phyloP scores from a whole-genome alignment of 2,329 filamentous ascomycete species.

The Scytalidium sp. region DNA sequence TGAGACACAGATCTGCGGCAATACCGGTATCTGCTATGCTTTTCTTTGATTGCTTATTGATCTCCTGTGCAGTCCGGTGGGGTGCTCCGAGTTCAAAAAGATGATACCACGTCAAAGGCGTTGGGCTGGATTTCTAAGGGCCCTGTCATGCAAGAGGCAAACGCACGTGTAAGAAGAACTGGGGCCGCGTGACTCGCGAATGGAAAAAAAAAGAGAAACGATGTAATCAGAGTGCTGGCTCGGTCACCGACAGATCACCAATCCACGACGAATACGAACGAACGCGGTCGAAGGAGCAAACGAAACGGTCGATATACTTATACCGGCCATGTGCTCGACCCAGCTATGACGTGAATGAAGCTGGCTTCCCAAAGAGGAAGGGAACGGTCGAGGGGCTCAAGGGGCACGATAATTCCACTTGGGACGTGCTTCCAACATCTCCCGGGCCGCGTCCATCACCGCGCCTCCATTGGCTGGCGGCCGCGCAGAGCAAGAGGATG shows the following conservation, averaged over 20 bases:
- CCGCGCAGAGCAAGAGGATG: slow-evolving; percentile 10
- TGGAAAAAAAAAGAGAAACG: slow-evolving; percentile 13
- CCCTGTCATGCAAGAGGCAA: slow-evolving; percentile 9
- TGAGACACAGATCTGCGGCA: neutral
- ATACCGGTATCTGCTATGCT: neutral
- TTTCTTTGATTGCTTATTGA: neutral
- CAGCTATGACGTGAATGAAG: slow-evolving; percentile 11
- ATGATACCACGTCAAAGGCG: neutral
- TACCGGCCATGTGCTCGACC: slow-evolving; percentile 1
- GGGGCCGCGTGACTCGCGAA: slow-evolving; percentile 12
- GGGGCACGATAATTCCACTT: slow-evolving; percentile 19
- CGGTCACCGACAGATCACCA: neutral
- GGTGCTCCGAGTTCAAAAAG: slow-evolving; percentile 9
- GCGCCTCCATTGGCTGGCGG: slow-evolving; percentile 6
- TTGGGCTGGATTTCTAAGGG: slow-evolving; percentile 7
- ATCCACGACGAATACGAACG: slow-evolving; percentile 6
- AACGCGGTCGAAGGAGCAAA: slow-evolving; percentile 4
- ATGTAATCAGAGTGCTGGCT: slow-evolving; percentile 7
- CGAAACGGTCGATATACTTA: neutral
- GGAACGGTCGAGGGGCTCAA: slow-evolving; percentile 9
- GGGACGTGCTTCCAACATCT: slow-evolving; percentile 1
- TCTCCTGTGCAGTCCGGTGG: slow-evolving; percentile 5
- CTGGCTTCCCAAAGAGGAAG: slow-evolving; percentile 17
- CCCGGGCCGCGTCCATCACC: slow-evolving; percentile 1
- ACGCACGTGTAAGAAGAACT: slow-evolving; percentile 20